Conservation (phyloP, 2,329 filamentous ascomycete genomes). For the Trichoderma afroharzianum region DNA sequence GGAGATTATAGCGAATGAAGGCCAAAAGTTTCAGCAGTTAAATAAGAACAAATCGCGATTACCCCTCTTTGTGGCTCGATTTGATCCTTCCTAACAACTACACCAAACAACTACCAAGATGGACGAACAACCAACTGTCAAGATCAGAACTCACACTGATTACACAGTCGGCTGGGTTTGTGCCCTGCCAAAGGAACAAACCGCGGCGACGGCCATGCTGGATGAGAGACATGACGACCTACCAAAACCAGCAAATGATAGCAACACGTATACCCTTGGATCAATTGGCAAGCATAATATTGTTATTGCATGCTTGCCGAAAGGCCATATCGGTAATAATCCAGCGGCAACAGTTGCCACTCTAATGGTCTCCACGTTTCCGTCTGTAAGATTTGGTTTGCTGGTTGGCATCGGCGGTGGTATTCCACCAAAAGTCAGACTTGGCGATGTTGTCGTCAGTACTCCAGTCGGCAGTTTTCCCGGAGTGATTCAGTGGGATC, state of each 20-base stretch:
- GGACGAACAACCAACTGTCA: too few relatives aligned
- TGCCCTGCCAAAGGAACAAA: not conserved
- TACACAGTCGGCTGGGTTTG: not conserved
- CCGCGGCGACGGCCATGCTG: not conserved
- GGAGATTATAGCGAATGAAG: too few relatives aligned
- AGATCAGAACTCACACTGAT: not conserved
- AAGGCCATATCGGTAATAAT: not conserved
- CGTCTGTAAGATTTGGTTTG: not conserved
- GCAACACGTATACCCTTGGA: not conserved
- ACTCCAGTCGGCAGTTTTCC: not conserved
- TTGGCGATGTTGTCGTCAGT: not conserved
- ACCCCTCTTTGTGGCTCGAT: not conserved
- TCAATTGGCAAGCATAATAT: not conserved
- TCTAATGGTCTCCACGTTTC: not conserved
- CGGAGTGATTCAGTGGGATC: not conserved
- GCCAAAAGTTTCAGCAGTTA: too few relatives aligned
- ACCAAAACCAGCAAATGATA: not conserved
- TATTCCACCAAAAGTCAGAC: not conserved
- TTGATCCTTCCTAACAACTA: not conserved
- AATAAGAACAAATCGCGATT: too few relatives aligned
- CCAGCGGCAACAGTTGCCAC: not conserved
- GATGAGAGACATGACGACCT: not conserved
- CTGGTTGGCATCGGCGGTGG: not conserved
- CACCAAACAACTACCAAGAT: too few relatives aligned
- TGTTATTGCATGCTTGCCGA: not conserved